Percentiles rank a stretch among this genome's conserved stretches.
phyloP scores from a whole-genome alignment of 129 eudicot genomes.

The Helianthus tuberosus region DNA sequence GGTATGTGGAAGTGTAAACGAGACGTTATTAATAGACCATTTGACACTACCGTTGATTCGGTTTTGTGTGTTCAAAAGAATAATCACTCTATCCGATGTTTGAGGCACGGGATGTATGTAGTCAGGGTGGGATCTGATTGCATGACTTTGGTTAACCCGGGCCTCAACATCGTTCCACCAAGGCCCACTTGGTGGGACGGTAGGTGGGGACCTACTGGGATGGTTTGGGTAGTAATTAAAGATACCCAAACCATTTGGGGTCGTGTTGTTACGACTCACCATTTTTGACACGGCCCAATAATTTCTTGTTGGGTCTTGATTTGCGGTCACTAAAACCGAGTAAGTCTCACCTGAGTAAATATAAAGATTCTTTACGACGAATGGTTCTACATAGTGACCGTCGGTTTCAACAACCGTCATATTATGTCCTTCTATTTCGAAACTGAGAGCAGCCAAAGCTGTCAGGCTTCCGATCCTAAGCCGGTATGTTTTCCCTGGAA shows the following conservation, averaged over 20 bases:
- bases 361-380: constrained; percentile 66
- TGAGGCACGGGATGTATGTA: constrained; percentile 57
- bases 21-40: constrained; percentile 83
- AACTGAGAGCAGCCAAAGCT: constrained; percentile 77
- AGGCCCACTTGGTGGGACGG: constrained; percentile 71
- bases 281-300: constrained; percentile 67
- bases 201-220: constrained; percentile 58
- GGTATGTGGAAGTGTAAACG: constrained; percentile 64
- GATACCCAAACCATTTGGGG: constrained; percentile 64
- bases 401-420: constrained; percentile 95
- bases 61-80: constrained; percentile 81
- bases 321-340: constrained; percentile 71
- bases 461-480: constrained; percentile 87
- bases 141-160: constrained; percentile 57
- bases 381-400: constrained; percentile 82
- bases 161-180: constrained; percentile 51
- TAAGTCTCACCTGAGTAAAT: constrained; percentile 94
- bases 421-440: constrained; percentile 90
- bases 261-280: constrained; percentile 55
- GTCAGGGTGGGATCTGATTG: constrained; percentile 54
- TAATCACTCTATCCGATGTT: constrained; percentile 56
- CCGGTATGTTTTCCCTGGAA: constrained; percentile 81
- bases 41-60: constrained; percentile 40
- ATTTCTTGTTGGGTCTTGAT: constrained; percentile 79
- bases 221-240: constrained; percentile 89